Base-by-base conservation (phyloP, 2,329 filamentous ascomycete genomes). In the Phaeomoniella chlamydospora region DNA sequence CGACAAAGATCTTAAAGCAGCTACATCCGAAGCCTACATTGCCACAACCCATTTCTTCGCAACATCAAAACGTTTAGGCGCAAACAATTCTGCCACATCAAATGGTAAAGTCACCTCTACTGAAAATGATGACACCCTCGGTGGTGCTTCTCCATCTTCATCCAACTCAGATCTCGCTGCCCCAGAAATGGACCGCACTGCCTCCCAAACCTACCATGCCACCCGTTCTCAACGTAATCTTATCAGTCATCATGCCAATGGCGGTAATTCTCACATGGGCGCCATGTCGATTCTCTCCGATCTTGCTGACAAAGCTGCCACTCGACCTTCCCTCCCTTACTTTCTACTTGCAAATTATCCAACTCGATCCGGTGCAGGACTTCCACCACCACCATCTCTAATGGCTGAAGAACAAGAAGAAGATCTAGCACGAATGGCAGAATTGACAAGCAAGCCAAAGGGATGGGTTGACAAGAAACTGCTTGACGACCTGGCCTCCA, bases 1-100 rank as follows among this genome's bases (percentile, higher is more conserved):
- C 3, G 74, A 79, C 41, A 78, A 77, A 56, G 74, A 79, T 52
- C 64, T 79, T 36, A 67, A 67, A 35, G 61, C 72, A 51, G 70
- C 73, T 37, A 73, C 72, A 41, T 74, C 75, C 45, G 65, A 68
- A 32, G 74, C 74, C 3, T 70, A 73, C 35, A 61, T 70, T 18
- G 73, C 72, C 4, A 68, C 75, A 1, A 64, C 68, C 3, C 61
- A 65, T 42, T 65, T 64, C 54, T 75, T 78, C 52, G 64, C 70
- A 37, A 70, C 71, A 38, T 69, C 69, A n/a, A 48, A 50, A 18
- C 57, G 48, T 51, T 46, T 48, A 19, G 48, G 56, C 5, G 51
- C 54, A 3, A 46, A 50, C 12, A 59, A 59, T 32, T 54, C 60
- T 31, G 54, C 60, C 42, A 55, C 60, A 29, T 54, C 55, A 19